Evolutionary conservation across 768 basidiomycete species (phyloP).

Genomic region (Harrya chromipes): DNA sequence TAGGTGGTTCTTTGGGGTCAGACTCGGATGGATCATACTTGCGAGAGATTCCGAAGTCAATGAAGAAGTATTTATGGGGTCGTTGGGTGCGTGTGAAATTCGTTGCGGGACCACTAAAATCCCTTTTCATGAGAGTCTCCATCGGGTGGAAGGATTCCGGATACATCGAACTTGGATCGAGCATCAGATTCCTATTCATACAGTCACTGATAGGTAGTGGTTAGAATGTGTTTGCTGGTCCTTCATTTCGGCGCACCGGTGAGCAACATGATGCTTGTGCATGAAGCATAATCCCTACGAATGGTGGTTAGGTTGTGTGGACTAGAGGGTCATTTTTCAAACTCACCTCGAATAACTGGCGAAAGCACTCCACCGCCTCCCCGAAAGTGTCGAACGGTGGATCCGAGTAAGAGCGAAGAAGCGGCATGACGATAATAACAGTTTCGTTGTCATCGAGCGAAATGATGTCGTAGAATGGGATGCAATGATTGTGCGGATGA

Average conservation of each 20-base stretch:
- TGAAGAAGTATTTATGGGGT: constrained; percentile 17
- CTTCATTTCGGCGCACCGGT: constrained; percentile 4
- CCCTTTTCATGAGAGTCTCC: constrained; percentile 8
- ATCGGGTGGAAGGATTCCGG: constrained; percentile 30
- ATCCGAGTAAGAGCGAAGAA: constrained; percentile 26
- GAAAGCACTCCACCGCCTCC: constrained; percentile 23
- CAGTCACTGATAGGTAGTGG: constrained; percentile 21
- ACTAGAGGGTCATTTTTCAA: background rate
- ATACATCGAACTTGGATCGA: constrained; percentile 27
- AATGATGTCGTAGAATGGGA: constrained; percentile 29
- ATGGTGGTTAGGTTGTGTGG: background rate
- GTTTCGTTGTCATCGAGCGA: background rate
- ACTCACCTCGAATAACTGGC: constrained; percentile 31
- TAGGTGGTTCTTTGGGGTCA: constrained; percentile 25
- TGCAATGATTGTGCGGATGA: constrained; percentile 31
- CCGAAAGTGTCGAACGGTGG: constrained; percentile 26
- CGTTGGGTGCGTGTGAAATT: constrained; percentile 6
- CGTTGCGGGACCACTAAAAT: constrained; percentile 25
- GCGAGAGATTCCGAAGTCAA: constrained; percentile 35
- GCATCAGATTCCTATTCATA: constrained; percentile 32
- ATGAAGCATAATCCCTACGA: constrained; percentile 25
- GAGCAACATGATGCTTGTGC: constrained; percentile 19
- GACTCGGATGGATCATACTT: constrained; percentile 18
- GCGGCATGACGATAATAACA: constrained; percentile 34
- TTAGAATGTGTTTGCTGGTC: background rate